phyloP scores from a whole-genome alignment of 2,329 filamentous ascomycete species.

The Magnaporthiopsis poae region DNA sequence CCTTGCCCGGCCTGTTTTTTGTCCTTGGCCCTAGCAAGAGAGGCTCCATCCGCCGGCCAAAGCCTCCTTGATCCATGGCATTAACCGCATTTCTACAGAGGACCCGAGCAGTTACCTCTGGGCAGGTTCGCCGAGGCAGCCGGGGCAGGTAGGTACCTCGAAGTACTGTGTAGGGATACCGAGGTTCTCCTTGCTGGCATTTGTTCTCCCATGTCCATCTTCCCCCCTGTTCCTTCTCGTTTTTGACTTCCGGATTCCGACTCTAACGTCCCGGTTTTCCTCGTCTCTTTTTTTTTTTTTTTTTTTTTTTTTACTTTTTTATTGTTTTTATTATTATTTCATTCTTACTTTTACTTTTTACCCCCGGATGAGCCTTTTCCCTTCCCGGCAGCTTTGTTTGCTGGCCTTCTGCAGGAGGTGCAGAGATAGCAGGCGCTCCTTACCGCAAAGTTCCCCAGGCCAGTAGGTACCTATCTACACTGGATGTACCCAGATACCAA shows the following conservation, averaged over 20 bases:
- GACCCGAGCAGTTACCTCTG: neutral
- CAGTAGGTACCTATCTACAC: neutral
- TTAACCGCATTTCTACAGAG: neutral
- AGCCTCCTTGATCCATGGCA: neutral
- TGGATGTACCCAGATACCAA: neutral
- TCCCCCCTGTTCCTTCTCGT: neutral
- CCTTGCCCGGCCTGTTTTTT: neutral
- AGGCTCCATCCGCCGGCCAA: neutral
- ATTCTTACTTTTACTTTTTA: neutral
- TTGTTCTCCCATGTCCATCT: neutral
- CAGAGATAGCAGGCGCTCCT: neutral
- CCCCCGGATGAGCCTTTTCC: neutral
- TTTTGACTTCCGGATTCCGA: neutral
- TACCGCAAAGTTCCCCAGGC: neutral
- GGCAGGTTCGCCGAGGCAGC: neutral
- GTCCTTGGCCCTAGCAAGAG: neutral
- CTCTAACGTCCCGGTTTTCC: neutral
- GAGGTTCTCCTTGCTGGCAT: neutral
- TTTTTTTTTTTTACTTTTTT: neutral
- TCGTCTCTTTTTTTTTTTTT: neutral
- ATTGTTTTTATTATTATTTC: neutral
- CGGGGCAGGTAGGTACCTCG: neutral
- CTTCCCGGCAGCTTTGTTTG: neutral
- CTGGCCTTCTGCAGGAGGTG: neutral
- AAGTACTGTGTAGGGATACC: neutral